A percentile compares a stretch with the other conserved stretches of the same genome.
These are phyloP conservation scores for Picea sitchensis DNA, from an alignment of 75 land plant species.

Conservation along the genomic window DNA sequence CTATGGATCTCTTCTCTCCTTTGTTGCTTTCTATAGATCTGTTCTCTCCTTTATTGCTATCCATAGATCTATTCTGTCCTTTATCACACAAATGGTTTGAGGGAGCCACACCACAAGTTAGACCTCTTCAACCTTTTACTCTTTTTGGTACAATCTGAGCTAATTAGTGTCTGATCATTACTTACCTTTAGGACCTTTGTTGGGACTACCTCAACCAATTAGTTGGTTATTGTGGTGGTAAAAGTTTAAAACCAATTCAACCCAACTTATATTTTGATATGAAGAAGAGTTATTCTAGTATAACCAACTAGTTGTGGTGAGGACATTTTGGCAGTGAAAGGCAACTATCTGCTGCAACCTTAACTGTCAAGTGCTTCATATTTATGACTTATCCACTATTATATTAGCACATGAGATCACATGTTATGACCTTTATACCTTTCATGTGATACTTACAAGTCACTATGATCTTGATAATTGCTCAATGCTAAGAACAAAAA, in stretches of 20 bases:
- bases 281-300: too few relatives aligned
- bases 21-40: too few relatives aligned
- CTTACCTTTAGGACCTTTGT: not conserved
- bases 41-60: too few relatives aligned
- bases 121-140: not conserved
- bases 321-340: not conserved
- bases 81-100: not conserved
- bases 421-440: not conserved
- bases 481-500: too few relatives aligned
- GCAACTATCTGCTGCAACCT: not conserved
- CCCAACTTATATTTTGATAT: too few relatives aligned
- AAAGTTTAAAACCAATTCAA: too few relatives aligned
- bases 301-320: not conserved
- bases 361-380: not conserved
- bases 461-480: too few relatives aligned
- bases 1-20: not conserved
- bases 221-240: not conserved
- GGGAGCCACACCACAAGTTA: not conserved
- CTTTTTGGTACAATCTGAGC: not conserved
- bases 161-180: not conserved
- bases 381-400: not conserved
- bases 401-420: not conserved
- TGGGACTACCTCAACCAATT: not conserved
- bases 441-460: too few relatives aligned
- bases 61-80: too few relatives aligned